Conservation (phyloP, 2,329 filamentous ascomycete species). For the Monosporascus ibericus region DNA sequence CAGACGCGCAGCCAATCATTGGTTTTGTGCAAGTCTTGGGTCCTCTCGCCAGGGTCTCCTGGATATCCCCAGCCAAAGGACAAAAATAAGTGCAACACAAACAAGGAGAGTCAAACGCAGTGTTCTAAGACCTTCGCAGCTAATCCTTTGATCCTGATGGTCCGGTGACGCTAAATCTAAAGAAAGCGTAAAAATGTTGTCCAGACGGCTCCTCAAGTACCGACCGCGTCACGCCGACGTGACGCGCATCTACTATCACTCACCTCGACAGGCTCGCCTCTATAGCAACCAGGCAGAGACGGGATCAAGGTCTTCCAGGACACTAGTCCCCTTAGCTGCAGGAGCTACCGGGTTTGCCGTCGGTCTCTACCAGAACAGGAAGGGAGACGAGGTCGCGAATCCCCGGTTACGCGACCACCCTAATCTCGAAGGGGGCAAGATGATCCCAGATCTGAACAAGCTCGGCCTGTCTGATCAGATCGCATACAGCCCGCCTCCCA, state of each 20-base stretch:
- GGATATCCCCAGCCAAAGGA: too few relatives aligned
- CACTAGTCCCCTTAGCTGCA: not conserved
- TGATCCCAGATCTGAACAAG: slow-evolving; percentile 20
- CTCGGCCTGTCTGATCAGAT: slow-evolving; percentile 19
- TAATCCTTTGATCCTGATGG: too few relatives aligned
- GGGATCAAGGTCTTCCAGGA: not conserved
- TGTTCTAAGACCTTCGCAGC: too few relatives aligned
- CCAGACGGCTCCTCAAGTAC: not conserved
- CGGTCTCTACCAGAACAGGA: not conserved
- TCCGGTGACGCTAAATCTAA: too few relatives aligned
- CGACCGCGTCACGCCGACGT: not conserved
- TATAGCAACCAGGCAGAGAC: not conserved
- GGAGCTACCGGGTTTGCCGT: not conserved
- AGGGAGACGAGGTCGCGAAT: too few relatives aligned
- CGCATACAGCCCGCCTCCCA: slow-evolving; percentile 16
- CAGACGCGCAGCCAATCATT: too few relatives aligned
- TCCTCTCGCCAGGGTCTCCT: too few relatives aligned
- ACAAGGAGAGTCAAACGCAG: too few relatives aligned
- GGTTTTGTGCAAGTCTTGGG: too few relatives aligned
- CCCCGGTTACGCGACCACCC: not conserved
- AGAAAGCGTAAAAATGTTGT: not conserved
- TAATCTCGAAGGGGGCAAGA: not conserved
- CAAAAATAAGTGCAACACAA: too few relatives aligned
- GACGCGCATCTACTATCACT: not conserved
- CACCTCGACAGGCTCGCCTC: not conserved